Evolutionary conservation across 2,329 filamentous ascomycete genomes (phyloP).

Genomic region (Fusarium sp.): DNA sequence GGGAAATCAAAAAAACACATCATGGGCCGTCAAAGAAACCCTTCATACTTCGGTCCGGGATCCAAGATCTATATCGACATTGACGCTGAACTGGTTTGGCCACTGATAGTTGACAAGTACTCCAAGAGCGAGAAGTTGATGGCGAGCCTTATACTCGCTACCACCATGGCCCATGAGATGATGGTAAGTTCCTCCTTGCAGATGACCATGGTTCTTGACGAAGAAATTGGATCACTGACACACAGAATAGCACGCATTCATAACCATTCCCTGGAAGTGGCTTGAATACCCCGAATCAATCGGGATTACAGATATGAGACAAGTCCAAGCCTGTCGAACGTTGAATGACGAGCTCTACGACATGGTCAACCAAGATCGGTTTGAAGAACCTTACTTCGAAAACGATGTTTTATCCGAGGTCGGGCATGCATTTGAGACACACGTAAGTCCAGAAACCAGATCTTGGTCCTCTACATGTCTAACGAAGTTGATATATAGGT

Average conservation of each 20-base stretch:
- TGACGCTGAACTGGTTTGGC: slow-evolving; percentile 44
- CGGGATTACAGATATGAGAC: slow-evolving; percentile 23
- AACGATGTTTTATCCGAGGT: slow-evolving; percentile 41
- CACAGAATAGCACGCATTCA: slow-evolving; percentile 39
- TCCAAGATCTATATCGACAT: slow-evolving; percentile 21
- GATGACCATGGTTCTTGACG: not conserved
- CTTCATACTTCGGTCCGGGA: not conserved
- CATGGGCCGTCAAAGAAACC: not conserved
- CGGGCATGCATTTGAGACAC: slow-evolving; percentile 46
- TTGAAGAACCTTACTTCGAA: slow-evolving; percentile 45
- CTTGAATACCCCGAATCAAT: slow-evolving; percentile 25
- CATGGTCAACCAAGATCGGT: not conserved
- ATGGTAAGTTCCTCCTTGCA: slow-evolving; percentile 41
- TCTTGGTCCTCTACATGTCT: not conserved
- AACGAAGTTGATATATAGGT: slow-evolving; percentile 32
- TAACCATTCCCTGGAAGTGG: slow-evolving; percentile 28
- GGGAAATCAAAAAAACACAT: not conserved
- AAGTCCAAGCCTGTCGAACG: slow-evolving; percentile 23
- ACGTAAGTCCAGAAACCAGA: slow-evolving; percentile 12
- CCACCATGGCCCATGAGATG: slow-evolving; percentile 48
- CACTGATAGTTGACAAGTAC: slow-evolving; percentile 42
- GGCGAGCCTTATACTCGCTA: slow-evolving; percentile 38
- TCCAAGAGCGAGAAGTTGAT: slow-evolving; percentile 47
- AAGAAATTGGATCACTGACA: slow-evolving; percentile 8
- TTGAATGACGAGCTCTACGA: slow-evolving; percentile 25